Evolutionary conservation across 1,284 basidiomycete genomes (phyloP), one percentile per base, ranked within the genome.

Genomic region (Schizophyllum commune): DNA sequence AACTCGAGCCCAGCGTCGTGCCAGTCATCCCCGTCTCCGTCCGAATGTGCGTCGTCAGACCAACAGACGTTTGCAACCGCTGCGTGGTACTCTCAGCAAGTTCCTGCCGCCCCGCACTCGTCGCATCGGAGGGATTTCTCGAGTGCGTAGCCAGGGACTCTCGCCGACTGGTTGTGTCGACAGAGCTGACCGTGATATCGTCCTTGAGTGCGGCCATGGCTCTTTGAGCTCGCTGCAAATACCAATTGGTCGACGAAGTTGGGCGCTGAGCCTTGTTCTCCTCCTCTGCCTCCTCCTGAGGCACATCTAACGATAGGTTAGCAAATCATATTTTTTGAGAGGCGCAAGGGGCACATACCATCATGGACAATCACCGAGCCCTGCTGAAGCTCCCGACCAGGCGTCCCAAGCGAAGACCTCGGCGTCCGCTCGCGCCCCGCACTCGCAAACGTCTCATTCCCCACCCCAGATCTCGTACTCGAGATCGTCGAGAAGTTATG

Each of bases 401-500:
- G 17, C 17, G 39, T 17, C 2, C 39, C 17, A 3, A 47, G 9
- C 39, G 70, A 56, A 71, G 67, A 47, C 64, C 64, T 4, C 67
- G 62, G 22, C 68, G 68, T 55, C 13, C 39, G 2, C 39, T 47
- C 39, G 8, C 39, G 39, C 9, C 39, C 39, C 9, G 39, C 39
- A 47, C 39, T 47, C 13, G 17, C 39, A 17, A 47, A 47, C 13
- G 39, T 27, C 27, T 27, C 27, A 47, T 11, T 11, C 33, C 63
- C 64, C 4, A 66, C 62, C 32, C 62, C 32, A 52, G 81, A 82
- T 21, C 75, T 72, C 9, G 79, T 77, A 2, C 85, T 86, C 0
- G 87, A 88, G 32, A 88, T 79, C 1, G 88, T 88, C 0, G 89
- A 90, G 64, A 85, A 88, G 68, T 89, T 85, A 32, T 84, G 83